phyloP scores from a whole-genome alignment of 257 asterid genomes.

The Solanum peruvianum region DNA sequence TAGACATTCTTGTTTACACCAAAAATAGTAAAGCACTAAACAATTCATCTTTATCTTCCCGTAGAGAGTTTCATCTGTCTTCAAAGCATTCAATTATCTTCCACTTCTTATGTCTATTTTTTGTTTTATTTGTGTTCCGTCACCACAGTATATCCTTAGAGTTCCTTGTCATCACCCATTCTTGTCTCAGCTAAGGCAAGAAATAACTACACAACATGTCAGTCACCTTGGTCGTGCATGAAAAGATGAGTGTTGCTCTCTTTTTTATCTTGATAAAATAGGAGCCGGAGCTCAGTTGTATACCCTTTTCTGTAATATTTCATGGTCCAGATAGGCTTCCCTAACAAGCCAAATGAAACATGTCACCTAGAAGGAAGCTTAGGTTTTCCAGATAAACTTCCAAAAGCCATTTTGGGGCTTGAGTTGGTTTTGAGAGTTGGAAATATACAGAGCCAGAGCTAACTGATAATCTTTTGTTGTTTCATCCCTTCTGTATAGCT shows the following conservation, averaged over 20 bases:
- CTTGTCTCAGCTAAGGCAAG: background rate
- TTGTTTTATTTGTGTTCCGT: background rate
- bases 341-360: background rate
- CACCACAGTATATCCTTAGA: background rate
- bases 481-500: background rate
- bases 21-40: background rate
- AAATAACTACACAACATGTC: background rate
- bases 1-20: background rate
- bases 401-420: background rate
- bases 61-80: background rate
- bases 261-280: background rate
- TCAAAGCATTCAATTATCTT: background rate
- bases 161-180: background rate
- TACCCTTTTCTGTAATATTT: background rate
- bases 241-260: background rate
- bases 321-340: background rate
- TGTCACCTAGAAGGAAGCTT: background rate
- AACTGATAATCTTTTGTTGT: background rate
- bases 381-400: background rate
- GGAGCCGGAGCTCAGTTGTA: background rate
- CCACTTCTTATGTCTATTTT: background rate
- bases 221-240: background rate
- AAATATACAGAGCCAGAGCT: background rate
- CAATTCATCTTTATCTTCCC: background rate
- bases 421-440: background rate